Base-by-base conservation (phyloP, 177 flowering plant species). In the Tripterygium wilfordii region DNA sequence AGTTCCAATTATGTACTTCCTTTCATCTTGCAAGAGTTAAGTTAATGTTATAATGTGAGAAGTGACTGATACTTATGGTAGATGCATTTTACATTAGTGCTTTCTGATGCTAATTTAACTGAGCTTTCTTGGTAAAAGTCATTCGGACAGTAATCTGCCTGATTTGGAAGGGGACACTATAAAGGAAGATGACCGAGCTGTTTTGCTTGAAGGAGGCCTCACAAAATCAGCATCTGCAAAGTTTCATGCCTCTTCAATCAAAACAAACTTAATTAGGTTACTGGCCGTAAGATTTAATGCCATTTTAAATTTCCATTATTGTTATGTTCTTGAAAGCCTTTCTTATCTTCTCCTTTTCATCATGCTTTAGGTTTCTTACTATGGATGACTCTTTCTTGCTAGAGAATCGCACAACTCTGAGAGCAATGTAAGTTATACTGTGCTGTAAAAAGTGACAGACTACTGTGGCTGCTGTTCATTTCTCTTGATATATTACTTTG, bases 181-280 rank as follows among this genome's bases (percentile, higher is more conserved):
- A 50, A 84, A 79, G 61, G 95, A 86, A 58, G 96, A 89, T 63
- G 97, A 89, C 60, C 75, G 81, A 16, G 77, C 85, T 60, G 70
- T 78, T 58, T 71, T 92, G 66, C 70, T 92, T 43, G 98, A 92
- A 72, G 95, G 94, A 56, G 94, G 98, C 49, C 82, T 89, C 15
- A 22, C 89, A 65, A 86, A 69, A 78, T 80, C 96, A 42, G 71
- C 85, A 62, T 83, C 98, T 46, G 62, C 83, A 48, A 79, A 76
- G 62, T 57, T 74, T 22, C 51, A 76, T 42, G 61, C 54, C 66
- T 62, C 85, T 58, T 71, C 91, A 18, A 60, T 86, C 48, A 84
- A 66, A 70, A 58, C 77, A 51, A 92, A 77, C 64, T 37, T 88
- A 51, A 63, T 82, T 27, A 78, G 96, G 98, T 88, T 36, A 22